Base-by-base conservation (phyloP, 73 alveolate genomes). In the Paramecium caudatum region DNA sequence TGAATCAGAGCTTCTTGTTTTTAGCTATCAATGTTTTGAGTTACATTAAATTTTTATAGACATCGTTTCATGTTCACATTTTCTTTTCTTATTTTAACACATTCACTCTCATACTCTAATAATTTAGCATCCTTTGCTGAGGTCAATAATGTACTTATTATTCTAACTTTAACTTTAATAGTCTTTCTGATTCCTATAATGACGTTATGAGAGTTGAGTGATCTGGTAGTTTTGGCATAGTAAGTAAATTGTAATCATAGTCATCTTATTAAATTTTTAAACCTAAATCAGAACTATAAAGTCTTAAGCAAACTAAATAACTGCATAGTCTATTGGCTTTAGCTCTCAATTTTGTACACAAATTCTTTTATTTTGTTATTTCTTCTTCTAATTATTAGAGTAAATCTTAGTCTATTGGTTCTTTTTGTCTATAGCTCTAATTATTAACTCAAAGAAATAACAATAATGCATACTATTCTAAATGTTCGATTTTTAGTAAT, bases 221-320 rank as follows among this genome's bases (percentile, higher is more conserved):
- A 68, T 68, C 84, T 68, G 47, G 84, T 32, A 68, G 25, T 16
- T 68, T 68, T 13, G 84, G 84, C 84, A 68, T 68, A n/a, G 34
- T 27, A 0, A 68, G 50, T 30, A 10, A 9, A 68, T 68, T 68
- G 37, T n/a, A 37, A 33, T 68, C 84, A 37, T 13, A 68, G 37
- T 68, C 84, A 32, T 68, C 84, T 37, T 68, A 68, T 37, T 68
- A 9, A 10, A 68, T 68, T 68, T 68, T 68, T 68, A 34, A 33
- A 68, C 84, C 84, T 32, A 15, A 68, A 12, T 68, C 84, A 25
- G 50, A 8, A 68, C 37, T 68, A 68, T 68, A 68, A 7, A 68
- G 34, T 10, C 50, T 17, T 0, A 68, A 30, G 34, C 47, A 32
- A 34, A 68, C 84, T 32, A 68, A 68, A 33, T 68, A 55, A 55